These are phyloP conservation scores for Posidonia oceanica DNA, from an alignment of 116 monocot species.

Conservation along the genomic window DNA sequence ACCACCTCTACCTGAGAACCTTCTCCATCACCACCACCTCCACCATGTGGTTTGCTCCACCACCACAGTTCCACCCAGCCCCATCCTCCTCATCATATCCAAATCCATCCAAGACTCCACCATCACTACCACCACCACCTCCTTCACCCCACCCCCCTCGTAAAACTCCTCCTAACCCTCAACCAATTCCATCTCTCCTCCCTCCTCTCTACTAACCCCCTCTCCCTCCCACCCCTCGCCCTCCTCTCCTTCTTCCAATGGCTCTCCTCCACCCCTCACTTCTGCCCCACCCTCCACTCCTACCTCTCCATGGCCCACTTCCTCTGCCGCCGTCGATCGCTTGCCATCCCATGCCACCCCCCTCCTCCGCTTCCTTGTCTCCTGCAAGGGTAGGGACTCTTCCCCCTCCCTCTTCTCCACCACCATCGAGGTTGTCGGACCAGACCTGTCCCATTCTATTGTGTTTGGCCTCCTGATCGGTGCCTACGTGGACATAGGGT, in stretches of 20 bases:
- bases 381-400: conserved; percentile 43
- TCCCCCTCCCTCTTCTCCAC: conserved; percentile 36
- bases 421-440: conserved; percentile 1
- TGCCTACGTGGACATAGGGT: conserved; percentile 25
- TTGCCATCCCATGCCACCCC: conserved; percentile 19
- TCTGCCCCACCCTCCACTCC: conserved; percentile 59
- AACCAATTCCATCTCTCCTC: conserved; percentile 32
- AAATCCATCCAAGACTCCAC: conserved; percentile 6
- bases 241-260: conserved; percentile 42
- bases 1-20: background rate
- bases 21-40: background rate
- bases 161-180: conserved; percentile 32
- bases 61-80: conserved; percentile 1
- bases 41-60: background rate
- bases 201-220: conserved; percentile 28
- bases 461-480: conserved; percentile 24
- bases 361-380: conserved; percentile 48
- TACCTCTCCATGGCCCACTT: conserved; percentile 54
- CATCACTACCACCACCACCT: conserved; percentile 15
- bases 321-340: conserved; percentile 33
- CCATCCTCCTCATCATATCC: conserved; percentile 10
- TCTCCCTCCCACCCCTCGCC: conserved; percentile 28
- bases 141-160: conserved; percentile 35
- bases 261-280: conserved; percentile 32
- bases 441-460: conserved; percentile 7